Evolutionary conservation across 768 basidiomycete genomes (phyloP), one percentile per base, ranked within the genome.

Genomic region (Boletus speciosus): DNA sequence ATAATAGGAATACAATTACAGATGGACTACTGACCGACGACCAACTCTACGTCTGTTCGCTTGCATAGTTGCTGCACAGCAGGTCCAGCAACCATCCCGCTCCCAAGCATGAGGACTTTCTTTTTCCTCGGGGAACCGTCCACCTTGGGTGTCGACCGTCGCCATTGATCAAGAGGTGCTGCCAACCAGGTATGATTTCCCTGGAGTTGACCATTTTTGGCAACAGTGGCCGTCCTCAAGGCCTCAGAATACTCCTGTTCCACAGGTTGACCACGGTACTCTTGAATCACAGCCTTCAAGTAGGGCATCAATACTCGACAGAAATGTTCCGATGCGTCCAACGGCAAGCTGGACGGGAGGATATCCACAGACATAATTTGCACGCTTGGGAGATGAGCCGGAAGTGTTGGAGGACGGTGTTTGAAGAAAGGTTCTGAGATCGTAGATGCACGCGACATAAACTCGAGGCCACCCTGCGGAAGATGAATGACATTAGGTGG

Each of bases 61-160:
- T 76, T 76, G 40, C 81, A 80, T 46, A 97, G 78, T 63, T 88
- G 81, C 48, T 88, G 82, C 4, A 93, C 85, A 0, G 90, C 90
- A 15, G 95, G 95, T 3, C 86, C 88, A 5, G 93, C 92, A 19
- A 98, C 95, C 85, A 97, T 93, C n/a, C 95, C 95, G 51, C 90
- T 93, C 8, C 95, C 95, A 2, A 98, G 78, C 63, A 97, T 75
- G 34, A 98, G 69, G 0, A 94, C 79, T 61, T 78, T 82, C 74
- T 86, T 86, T 71, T 81, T 84, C 60, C 54, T 71, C 49, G 46
- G 29, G 2, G 47, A 45, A 14, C 54, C 36, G 49, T 55, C 39
- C 16, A 31, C 21, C 43, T 53, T 55, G 4, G 40, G 21, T 10
- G 50, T 41, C 25, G 62, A 54, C 39, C 9, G 54, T 55, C 70